Evolutionary conservation across 2,329 filamentous ascomycete species (phyloP), one percentile per base, ranked within the genome.

Genomic region (Sarocladium oryzae): DNA sequence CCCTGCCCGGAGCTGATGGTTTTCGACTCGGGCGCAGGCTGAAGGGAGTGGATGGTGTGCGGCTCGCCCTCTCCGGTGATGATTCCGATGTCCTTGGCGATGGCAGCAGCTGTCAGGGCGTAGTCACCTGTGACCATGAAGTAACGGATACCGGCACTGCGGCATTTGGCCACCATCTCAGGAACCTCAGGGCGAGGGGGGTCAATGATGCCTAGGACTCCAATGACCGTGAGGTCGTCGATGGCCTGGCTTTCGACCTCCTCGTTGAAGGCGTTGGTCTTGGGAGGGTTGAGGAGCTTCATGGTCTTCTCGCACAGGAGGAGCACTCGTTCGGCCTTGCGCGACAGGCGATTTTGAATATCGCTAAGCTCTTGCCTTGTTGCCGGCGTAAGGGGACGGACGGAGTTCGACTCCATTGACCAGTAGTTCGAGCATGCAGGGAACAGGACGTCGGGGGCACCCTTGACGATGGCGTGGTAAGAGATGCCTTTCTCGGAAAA

Each of bases 11-110:
- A 51, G 33, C 33, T 36, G 2, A 55, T 52, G 1, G 50, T 21
- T 26, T 32, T 43, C 4, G 21, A 11, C 1, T 55, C 51, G 1
- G 46, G 33, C 28, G 56, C 52, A 15, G 54, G 38, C n/a, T 60
- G 55, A 4, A 69, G 51, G 0, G 55, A 55, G 9, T 61, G 58
- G 4, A 66, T 56, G 0, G 61, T 69, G 20, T 72, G 67, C 0
- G 69, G 66, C 18, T 63, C 81, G 16, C 73, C 72, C 2, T 72
- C 65, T 5, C 63, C 53, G 16, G 79, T 81, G 57, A 79, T 80
- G 56, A 86, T 85, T 32, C 81, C 81, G 58, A 80, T 84, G 60
- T 84, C 80, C 56, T 76, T 72, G 5, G 82, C 82, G 55, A 86
- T 86, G 11, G 82, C 81, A 45, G 81, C 81, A 0, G 82, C 82